Percentiles rank a stretch among this genome's conserved stretches.
Evolutionary conservation across 148 eudicot species (phyloP).

Genomic region (Silene uniflora): DNA sequence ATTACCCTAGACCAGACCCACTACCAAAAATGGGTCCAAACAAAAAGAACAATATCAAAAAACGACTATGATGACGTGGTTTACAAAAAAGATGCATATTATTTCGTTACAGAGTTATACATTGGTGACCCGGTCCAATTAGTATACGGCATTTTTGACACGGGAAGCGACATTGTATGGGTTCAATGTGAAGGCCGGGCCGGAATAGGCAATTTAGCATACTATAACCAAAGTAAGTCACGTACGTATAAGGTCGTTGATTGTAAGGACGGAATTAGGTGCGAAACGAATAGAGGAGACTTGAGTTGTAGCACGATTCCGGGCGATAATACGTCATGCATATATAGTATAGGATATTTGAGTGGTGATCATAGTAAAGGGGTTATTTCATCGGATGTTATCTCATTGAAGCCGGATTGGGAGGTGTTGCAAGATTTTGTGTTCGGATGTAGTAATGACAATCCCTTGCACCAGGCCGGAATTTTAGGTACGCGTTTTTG

Average conservation of each 20-base stretch:
- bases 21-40: constrained; percentile 9
- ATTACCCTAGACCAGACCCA: constrained; percentile 7
- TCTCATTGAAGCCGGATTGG: not conserved
- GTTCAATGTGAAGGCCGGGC: constrained; percentile 2
- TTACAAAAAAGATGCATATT: not conserved
- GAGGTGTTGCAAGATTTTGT: not conserved
- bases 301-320: not conserved
- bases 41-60: not conserved
- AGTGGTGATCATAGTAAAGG: not conserved
- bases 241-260: not conserved
- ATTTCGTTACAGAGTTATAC: not conserved
- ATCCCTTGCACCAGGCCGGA: not conserved
- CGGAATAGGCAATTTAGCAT: not conserved
- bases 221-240: not conserved
- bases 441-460: not conserved
- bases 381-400: not conserved
- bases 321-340: not conserved
- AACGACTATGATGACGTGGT: not conserved
- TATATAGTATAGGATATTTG: not conserved
- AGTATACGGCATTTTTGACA: constrained; percentile 8
- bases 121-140: not conserved
- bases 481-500: not conserved
- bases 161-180: constrained; percentile 7
- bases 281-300: not conserved
- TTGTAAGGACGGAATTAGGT: not conserved